Percentiles rank a stretch among this genome's conserved stretches.
These are phyloP conservation scores for Diaporthe eres DNA, from an alignment of 2,329 filamentous ascomycete genomes.

Conservation along the genomic window DNA sequence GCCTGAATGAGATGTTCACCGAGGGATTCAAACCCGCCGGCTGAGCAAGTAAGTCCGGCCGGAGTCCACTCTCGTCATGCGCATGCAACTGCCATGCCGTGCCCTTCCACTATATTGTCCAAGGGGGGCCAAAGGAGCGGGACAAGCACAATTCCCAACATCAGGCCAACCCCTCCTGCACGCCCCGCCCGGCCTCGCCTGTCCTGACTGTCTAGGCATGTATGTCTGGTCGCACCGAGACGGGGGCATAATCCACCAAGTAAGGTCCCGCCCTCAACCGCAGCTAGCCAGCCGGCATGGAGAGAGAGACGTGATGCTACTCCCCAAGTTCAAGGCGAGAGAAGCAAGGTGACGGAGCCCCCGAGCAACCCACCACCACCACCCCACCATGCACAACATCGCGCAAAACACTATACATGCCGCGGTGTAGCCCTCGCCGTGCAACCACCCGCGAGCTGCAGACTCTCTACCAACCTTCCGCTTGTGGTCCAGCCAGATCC, in stretches of 20 bases:
- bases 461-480: not conserved
- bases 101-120: not conserved
- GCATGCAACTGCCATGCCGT: not conserved
- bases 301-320: not conserved
- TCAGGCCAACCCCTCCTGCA: not conserved
- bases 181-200: slow-evolving; percentile 16
- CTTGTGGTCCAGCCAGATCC: not conserved
- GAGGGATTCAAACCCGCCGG: not conserved
- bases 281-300: not conserved
- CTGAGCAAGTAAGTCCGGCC: slow-evolving; percentile 2
- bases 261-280: not conserved
- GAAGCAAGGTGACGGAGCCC: not conserved
- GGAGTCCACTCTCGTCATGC: not conserved
- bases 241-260: slow-evolving; percentile 1
- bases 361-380: not conserved
- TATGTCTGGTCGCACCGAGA: not conserved
- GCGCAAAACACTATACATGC: slow-evolving; percentile 20
- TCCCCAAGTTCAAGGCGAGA: not conserved
- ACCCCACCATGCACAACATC: slow-evolving; percentile 1
- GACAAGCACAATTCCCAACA: not conserved
- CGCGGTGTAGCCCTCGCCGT: slow-evolving; percentile 9
- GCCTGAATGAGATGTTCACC: not conserved
- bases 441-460: not conserved
- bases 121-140: not conserved
- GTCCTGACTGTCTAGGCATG: not conserved